Evolutionary conservation across 1,139 yeast genomes (phyloP).

Genomic region (Hansenula lynferdii): DNA sequence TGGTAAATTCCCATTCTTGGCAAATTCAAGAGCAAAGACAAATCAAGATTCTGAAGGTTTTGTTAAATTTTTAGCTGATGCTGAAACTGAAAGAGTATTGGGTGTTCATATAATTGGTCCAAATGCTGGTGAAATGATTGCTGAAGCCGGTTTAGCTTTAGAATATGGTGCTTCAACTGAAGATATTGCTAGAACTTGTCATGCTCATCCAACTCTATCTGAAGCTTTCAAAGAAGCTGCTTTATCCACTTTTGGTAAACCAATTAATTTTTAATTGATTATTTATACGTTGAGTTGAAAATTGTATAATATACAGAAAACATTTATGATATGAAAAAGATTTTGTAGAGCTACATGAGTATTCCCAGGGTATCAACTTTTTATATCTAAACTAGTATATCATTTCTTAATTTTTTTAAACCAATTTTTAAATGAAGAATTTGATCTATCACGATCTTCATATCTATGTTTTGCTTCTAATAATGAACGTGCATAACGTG

Average conservation of each 20-base stretch:
- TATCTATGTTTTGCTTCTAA: conserved; percentile 33
- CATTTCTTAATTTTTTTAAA: conserved; percentile 1
- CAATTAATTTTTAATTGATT: conserved; percentile 82
- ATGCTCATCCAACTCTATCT: conserved; percentile 97
- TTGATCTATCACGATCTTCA: conserved; percentile 24
- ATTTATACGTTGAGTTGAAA: no score
- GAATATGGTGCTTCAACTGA: conserved; percentile 99
- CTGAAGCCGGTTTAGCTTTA: conserved; percentile 95
- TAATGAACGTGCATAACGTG: conserved; percentile 33
- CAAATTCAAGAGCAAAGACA: conserved; percentile 99
- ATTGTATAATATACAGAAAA: no score
- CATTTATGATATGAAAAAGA: no score
- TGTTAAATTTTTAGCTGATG: conserved; percentile 93
- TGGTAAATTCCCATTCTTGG: conserved; percentile 98
- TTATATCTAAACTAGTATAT: conserved; percentile 30
- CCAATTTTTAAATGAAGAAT: conserved; percentile 1
- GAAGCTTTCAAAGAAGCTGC: conserved; percentile 99
- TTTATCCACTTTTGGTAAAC: conserved; percentile 84
- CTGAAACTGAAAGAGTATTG: conserved; percentile 92
- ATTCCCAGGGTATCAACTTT: conserved; percentile 51
- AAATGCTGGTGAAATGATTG: conserved; percentile 99
- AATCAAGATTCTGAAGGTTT: conserved; percentile 96
- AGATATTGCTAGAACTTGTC: conserved; percentile 96
- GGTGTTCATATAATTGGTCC: conserved; percentile 98
- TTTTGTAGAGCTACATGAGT: no score